Conservation (phyloP, 208 protist species). For the Trypanosoma congolense region DNA sequence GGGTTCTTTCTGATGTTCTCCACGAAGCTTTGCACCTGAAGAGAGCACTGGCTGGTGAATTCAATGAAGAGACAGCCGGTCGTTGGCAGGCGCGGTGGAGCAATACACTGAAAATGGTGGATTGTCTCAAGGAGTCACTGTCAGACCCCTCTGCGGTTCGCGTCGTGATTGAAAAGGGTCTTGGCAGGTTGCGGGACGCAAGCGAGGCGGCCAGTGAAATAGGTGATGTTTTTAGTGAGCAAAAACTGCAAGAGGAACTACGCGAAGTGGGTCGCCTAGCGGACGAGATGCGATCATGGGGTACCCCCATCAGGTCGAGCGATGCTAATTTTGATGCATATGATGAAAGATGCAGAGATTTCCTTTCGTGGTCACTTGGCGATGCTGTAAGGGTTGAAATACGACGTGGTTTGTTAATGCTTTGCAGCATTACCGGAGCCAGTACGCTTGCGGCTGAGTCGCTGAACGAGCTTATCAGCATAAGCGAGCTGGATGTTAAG, state of each 20-base stretch:
- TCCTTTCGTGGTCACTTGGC: conserved; percentile 27
- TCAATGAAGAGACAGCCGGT: no score
- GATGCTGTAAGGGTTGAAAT: conserved; percentile 36
- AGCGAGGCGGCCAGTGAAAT: conserved; percentile 16
- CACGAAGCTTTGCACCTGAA: conserved; percentile 14
- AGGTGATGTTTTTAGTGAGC: conserved; percentile 28
- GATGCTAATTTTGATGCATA: neutral
- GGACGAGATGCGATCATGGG: conserved; percentile 21
- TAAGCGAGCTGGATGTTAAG: conserved; percentile 29
- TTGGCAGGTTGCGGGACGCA: conserved; percentile 12
- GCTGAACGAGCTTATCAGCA: conserved; percentile 45
- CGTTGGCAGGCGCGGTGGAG: no score
- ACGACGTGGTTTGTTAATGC: conserved; percentile 34
- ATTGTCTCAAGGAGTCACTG: conserved; percentile 19
- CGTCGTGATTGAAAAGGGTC: conserved; percentile 13
- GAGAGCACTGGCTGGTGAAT: neutral
- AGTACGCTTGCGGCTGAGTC: conserved; percentile 37
- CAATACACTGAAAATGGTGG: conserved; percentile 8
- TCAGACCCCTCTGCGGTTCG: conserved; percentile 23
- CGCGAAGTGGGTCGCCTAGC: conserved; percentile 29
- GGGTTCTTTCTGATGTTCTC: conserved; percentile 59
- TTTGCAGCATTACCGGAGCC: conserved; percentile 27
- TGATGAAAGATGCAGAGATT: conserved; percentile 3
- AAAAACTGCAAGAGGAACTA: conserved; percentile 22
- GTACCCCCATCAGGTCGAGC: neutral